A percentile compares a stretch with the other conserved stretches of the same genome.
Conservation (phyloP, 257 asterid genomes). For the Plectranthus barbatus region DNA sequence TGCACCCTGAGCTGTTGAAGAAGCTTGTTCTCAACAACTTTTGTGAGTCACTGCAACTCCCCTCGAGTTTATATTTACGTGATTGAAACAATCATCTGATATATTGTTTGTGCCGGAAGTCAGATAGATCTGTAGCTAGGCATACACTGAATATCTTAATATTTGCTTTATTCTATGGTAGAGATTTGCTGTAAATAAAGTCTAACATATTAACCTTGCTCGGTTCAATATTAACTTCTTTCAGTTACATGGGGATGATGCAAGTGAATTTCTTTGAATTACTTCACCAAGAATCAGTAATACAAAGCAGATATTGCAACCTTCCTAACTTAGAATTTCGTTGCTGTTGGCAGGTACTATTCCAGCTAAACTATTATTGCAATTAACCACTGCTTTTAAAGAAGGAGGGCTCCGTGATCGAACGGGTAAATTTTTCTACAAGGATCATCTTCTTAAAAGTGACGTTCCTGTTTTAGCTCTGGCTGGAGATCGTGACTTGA, state of each 20-base stretch:
- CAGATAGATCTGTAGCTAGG: not conserved
- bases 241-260: not conserved
- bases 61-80: not conserved
- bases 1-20: constrained; percentile 90
- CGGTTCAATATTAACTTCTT: not conserved
- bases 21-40: constrained; percentile 85
- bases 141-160: not conserved
- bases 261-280: not conserved
- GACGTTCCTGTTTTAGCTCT: constrained; percentile 75
- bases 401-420: constrained; percentile 91
- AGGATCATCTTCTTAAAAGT: constrained; percentile 64
- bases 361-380: constrained; percentile 80
- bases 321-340: constrained; percentile 5
- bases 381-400: constrained; percentile 74
- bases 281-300: not conserved
- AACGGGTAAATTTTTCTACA: constrained; percentile 63
- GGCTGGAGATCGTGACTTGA: constrained; percentile 90
- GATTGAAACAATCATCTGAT: not conserved
- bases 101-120: not conserved
- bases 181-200: not conserved
- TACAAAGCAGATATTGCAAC: not conserved
- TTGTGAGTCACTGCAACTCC: constrained; percentile 42
- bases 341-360: constrained; percentile 57
- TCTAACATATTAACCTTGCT: not conserved
- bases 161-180: not conserved